Evolutionary conservation across 805 yeast species (phyloP).

Genomic region (Barnettozyma vustinii): DNA sequence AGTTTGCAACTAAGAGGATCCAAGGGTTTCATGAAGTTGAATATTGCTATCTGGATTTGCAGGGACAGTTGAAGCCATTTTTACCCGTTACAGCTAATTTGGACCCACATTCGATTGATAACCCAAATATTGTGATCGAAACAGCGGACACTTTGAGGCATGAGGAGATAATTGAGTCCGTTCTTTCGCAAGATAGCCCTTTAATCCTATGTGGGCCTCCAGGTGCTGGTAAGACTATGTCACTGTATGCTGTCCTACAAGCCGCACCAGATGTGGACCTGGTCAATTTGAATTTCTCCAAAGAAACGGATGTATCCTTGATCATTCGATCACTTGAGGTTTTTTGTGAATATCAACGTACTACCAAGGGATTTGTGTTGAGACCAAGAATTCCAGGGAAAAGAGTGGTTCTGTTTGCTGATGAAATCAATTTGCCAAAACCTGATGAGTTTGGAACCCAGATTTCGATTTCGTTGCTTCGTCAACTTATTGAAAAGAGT

Average conservation of each 20-base stretch:
- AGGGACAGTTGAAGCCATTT: conserved; percentile 46
- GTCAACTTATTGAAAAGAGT: conserved; percentile 64
- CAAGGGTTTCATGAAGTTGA: conserved; percentile 20
- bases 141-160: conserved; percentile 74
- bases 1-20: conserved; percentile 12
- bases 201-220: conserved; percentile 91
- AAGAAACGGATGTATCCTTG: conserved; percentile 61
- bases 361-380: conserved; percentile 46
- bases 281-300: conserved; percentile 74
- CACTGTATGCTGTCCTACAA: conserved; percentile 62
- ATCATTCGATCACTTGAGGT: conserved; percentile 66
- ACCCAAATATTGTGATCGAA: conserved; percentile 65
- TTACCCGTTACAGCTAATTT: conserved; percentile 36
- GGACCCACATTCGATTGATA: conserved; percentile 36
- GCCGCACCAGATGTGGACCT: conserved; percentile 52
- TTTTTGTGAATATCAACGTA: conserved; percentile 54
- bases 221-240: conserved; percentile 96
- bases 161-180: conserved; percentile 51
- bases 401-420: conserved; percentile 82
- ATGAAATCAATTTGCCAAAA: conserved; percentile 82
- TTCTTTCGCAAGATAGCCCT: conserved; percentile 52
- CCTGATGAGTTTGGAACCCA: conserved; percentile 72
- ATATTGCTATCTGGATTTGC: conserved; percentile 38
- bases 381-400: conserved; percentile 58
- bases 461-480: conserved; percentile 58